These are phyloP conservation scores for Taphrina confusa DNA, from an alignment of 1,139 yeast genomes.

Conservation along the genomic window DNA sequence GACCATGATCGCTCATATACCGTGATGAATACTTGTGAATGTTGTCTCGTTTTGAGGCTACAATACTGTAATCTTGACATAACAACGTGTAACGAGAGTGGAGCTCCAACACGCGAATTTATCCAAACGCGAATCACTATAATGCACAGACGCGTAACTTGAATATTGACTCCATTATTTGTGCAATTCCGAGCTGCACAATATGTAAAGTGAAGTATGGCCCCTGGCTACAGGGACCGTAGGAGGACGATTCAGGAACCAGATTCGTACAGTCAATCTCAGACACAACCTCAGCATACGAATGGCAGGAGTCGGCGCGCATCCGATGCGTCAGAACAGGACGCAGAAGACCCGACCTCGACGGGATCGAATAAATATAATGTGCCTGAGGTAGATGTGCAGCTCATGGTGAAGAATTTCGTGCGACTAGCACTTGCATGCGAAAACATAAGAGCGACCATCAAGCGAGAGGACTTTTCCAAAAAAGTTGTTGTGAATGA, in stretches of 20 bases:
- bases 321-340: background rate
- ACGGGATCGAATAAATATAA: background rate
- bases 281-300: background rate
- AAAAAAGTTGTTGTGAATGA: conserved; percentile 38
- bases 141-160: background rate
- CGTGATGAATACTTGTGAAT: no score
- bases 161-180: no score
- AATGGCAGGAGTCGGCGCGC: background rate
- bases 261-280: background rate
- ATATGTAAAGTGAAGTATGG: no score
- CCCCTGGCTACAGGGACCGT: conserved; percentile 9
- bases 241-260: background rate
- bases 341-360: background rate
- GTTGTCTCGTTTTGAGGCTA: no score
- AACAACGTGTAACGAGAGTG: no score
- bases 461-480: conserved; percentile 37
- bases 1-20: no score
- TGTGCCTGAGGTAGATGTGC: conserved; percentile 33
- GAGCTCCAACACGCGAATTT: conserved; percentile 19
- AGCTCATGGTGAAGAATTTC: conserved; percentile 39
- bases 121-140: background rate
- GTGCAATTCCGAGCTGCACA: no score
- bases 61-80: no score
- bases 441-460: conserved; percentile 37
- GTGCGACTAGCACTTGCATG: conserved; percentile 39